phyloP scores from a whole-genome alignment of 2,329 filamentous ascomycete genomes.

The Setomelanomma holmii region DNA sequence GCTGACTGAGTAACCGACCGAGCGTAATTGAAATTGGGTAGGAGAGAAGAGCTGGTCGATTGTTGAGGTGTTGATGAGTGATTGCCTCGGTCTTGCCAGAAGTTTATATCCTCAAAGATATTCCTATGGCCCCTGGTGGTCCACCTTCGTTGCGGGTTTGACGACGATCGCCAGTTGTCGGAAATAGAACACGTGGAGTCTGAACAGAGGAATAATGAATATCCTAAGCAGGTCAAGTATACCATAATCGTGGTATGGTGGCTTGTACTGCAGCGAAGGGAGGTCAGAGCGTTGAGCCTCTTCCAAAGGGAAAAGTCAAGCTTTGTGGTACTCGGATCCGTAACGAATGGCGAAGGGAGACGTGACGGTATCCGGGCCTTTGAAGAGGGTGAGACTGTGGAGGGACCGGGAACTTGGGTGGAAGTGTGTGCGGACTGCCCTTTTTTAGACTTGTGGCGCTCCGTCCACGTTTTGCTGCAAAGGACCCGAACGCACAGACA shows the following conservation, averaged over 20 bases:
- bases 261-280: slow-evolving; percentile 24
- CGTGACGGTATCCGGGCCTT: slow-evolving; percentile 19
- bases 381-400: slow-evolving; percentile 25
- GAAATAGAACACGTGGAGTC: slow-evolving; percentile 29
- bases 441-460: slow-evolving; percentile 42
- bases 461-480: slow-evolving; percentile 20
- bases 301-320: slow-evolving; percentile 13
- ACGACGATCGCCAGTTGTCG: slow-evolving; percentile 24
- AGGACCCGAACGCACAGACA: slow-evolving; percentile 17
- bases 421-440: slow-evolving; percentile 21
- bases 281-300: slow-evolving; percentile 28
- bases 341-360: slow-evolving; percentile 20
- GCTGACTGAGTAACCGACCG: slow-evolving; percentile 1
- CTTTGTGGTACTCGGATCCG: slow-evolving; percentile 5
- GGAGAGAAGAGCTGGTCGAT: slow-evolving; percentile 1
- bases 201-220: slow-evolving; percentile 27
- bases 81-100: slow-evolving; percentile 14
- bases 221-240: slow-evolving; percentile 32
- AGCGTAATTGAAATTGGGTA: not conserved
- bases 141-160: slow-evolving; percentile 11
- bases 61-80: slow-evolving; percentile 13
- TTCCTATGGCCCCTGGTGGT: slow-evolving; percentile 17
- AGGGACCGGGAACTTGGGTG: slow-evolving; percentile 23
- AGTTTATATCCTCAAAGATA: slow-evolving; percentile 32
- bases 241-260: slow-evolving; percentile 32